A percentile compares a stretch with the other conserved stretches of the same genome.
Conservation (phyloP, 1,284 basidiomycete genomes). For the Papiliotrema terrestris region DNA sequence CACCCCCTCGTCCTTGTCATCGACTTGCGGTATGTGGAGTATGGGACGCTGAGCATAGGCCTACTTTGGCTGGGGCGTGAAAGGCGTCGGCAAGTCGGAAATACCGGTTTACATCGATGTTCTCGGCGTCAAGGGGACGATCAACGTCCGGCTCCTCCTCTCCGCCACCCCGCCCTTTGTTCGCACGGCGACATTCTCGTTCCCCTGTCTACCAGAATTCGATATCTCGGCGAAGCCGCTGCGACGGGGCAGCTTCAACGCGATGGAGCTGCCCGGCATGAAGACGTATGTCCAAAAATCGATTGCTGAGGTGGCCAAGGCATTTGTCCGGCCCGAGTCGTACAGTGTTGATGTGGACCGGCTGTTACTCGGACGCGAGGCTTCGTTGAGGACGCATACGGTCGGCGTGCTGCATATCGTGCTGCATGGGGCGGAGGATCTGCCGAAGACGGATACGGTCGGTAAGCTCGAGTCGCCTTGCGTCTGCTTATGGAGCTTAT, state of each 20-base stretch:
- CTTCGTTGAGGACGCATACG: slow-evolving; percentile 30
- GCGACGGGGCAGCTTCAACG: slow-evolving; percentile 42
- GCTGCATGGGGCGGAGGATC: slow-evolving; percentile 37
- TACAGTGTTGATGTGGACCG: slow-evolving; percentile 48
- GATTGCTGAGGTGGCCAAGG: slow-evolving; percentile 42
- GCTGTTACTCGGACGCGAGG: slow-evolving; percentile 43
- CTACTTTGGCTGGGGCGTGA: slow-evolving; percentile 47
- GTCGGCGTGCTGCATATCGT: slow-evolving; percentile 47
- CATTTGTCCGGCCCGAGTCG: slow-evolving; percentile 44
- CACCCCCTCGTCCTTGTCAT: not conserved
- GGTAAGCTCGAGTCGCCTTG: slow-evolving; percentile 15
- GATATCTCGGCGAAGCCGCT: slow-evolving; percentile 49
- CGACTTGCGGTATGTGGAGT: not conserved
- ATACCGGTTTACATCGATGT: slow-evolving; percentile 45
- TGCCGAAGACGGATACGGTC: slow-evolving; percentile 44
- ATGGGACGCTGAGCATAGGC: too few species aligned
- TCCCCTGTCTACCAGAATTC: slow-evolving; percentile 46
- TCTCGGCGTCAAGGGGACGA: slow-evolving; percentile 30
- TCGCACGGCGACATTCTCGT: slow-evolving; percentile 41
- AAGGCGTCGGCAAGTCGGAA: slow-evolving; percentile 42
- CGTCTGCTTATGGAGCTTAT: not conserved
- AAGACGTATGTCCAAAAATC: slow-evolving; percentile 44
- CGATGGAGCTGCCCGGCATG: slow-evolving; percentile 46
- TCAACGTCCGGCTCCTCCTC: slow-evolving; percentile 43
- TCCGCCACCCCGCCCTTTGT: slow-evolving; percentile 48